Base-by-base conservation (phyloP, 2,329 filamentous ascomycete species). In the Venturia asperata region DNA sequence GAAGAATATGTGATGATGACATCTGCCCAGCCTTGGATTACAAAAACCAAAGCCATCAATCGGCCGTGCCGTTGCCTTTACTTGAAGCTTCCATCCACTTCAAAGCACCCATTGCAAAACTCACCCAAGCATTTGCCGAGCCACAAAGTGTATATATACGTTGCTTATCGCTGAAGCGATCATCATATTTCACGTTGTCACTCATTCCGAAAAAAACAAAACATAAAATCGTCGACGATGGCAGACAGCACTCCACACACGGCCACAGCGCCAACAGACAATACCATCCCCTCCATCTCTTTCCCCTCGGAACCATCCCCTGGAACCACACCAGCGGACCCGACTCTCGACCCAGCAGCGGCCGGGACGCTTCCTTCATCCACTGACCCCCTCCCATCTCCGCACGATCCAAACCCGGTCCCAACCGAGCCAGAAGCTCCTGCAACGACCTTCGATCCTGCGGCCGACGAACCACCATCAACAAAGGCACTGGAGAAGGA, bases 1-100 rank as follows among this genome's bases (percentile, higher is more conserved):
- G 45, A n/a, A 49, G n/a, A n/a, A 49, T 49, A 21, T 27, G 47
- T 27, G 47, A 27, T 52, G 47, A 52, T 52, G 47, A 52, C 47
- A 52, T 52, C 7, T 27, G 47, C 47, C 47, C 47, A 52, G 47
- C 15, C 47, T 13, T 52, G 9, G 45, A 27, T 27, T 27, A 52
- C 21, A 52, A 52, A 27, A 15, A 5, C n/a, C 47, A 11, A 15
- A 2, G 47, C 21, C 47, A 27, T 52, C 47, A 13, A 21, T 11
- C 47, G 47, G 15, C 27, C 19, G 9, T 11, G 6, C 4, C n/a
- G 9, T 49, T 9, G 45, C 3, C 1, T n/a, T 27, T 27, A 52
- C 24, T 52, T 52, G 47, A 52, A 27, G 21, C 5, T 17, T 52
- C 47, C 24, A 52, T 27, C 9, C 13, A 3, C 21, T 4, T 15